These are phyloP conservation scores for Pythium utonaiense DNA, from an alignment of 352 stramenopile species.

Conservation along the genomic window DNA sequence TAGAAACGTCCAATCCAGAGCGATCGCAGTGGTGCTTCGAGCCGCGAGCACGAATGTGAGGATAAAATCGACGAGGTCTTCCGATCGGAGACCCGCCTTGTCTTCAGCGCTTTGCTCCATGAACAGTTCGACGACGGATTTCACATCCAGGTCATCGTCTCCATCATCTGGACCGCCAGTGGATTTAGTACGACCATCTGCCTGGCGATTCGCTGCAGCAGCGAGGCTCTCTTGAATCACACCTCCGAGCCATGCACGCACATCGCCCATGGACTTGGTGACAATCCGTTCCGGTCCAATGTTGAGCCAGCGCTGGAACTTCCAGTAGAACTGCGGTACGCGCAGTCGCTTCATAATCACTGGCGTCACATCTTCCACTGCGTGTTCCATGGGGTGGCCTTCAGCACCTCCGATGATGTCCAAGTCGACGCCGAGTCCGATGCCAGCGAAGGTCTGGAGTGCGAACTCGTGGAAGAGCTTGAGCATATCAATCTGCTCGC, in stretches of 20 bases:
- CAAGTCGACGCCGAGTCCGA: constrained; percentile 43
- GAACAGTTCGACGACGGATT: constrained; percentile 10
- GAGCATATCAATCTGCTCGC: constrained; percentile 6
- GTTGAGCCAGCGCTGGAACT: constrained; percentile 41
- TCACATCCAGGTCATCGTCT: background rate
- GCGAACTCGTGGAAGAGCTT: constrained; percentile 39
- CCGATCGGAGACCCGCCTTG: constrained; percentile 25
- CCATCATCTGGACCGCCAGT: background rate
- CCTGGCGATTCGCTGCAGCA: background rate
- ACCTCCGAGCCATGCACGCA: constrained; percentile 35
- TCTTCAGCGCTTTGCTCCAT: constrained; percentile 12
- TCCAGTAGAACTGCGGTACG: constrained; percentile 43
- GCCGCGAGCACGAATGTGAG: constrained; percentile 65
- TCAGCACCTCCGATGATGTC: constrained; percentile 29
- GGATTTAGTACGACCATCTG: too few species aligned
- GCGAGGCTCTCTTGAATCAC: constrained; percentile 28
- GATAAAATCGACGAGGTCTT: constrained; percentile 60
- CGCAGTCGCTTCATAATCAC: constrained; percentile 39
- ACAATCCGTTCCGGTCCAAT: constrained; percentile 35
- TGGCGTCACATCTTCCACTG: constrained; percentile 29
- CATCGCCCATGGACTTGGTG: constrained; percentile 16
- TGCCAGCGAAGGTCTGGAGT: constrained; percentile 44
- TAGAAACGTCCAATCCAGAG: constrained; percentile 67
- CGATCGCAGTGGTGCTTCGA: constrained; percentile 64
- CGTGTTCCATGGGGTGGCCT: constrained; percentile 36